phyloP scores from a whole-genome alignment of 768 basidiomycete genomes.

The Leccinum rimulosum region DNA sequence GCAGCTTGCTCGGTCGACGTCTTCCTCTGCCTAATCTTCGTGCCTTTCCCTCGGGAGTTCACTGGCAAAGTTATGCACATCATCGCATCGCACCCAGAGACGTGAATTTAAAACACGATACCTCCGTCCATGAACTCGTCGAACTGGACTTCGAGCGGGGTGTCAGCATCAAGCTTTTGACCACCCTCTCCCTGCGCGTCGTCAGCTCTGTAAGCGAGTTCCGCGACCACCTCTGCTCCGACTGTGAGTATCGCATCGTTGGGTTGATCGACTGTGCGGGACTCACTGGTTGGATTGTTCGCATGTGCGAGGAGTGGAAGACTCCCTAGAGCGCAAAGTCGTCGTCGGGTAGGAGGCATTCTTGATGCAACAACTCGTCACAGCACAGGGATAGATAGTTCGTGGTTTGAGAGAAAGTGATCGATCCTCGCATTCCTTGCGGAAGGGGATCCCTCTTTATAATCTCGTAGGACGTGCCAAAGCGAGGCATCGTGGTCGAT shows the following conservation, averaged over 20 bases:
- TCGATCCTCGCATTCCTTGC: background rate
- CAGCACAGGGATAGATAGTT: background rate
- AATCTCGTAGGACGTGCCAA: background rate
- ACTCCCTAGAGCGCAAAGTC: conserved; percentile 18
- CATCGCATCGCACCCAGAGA: background rate
- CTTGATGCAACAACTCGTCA: background rate
- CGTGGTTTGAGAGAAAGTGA: background rate
- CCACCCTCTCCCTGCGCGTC: background rate
- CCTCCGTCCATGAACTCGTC: conserved; percentile 29
- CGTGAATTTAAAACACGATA: background rate
- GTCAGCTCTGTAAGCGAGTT: conserved; percentile 26
- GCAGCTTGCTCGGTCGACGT: conserved; percentile 24
- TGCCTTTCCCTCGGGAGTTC: conserved; percentile 23
- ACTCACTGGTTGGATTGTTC: conserved; percentile 28
- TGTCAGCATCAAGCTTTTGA: background rate
- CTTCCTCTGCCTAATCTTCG: conserved; percentile 18
- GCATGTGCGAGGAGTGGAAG: conserved; percentile 21
- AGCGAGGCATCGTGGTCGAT: background rate
- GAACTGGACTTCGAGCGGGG: conserved; percentile 24
- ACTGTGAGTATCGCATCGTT: background rate
- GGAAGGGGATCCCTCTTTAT: conserved; percentile 9
- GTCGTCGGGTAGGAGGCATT: conserved; percentile 24
- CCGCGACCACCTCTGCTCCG: conserved; percentile 25
- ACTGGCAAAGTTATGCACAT: conserved; percentile 10
- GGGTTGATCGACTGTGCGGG: background rate